Conservation (phyloP, 306 rosid species). For the Citrullus mucosospermus region DNA sequence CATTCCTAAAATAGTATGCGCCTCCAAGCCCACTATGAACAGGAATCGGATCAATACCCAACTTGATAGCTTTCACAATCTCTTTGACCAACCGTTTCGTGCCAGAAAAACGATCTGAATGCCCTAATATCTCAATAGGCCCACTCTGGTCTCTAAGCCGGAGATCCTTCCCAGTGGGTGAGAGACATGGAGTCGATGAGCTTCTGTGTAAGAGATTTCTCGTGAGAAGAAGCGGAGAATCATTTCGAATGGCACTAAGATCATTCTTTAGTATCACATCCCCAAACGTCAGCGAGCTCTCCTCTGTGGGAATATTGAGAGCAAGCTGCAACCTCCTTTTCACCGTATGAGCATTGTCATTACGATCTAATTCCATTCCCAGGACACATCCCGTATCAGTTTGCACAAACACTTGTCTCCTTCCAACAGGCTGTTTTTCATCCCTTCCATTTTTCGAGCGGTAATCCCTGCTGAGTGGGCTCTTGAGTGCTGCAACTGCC, state of each 20-base stretch:
- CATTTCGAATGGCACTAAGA: conserved; percentile 68
- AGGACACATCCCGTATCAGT: conserved; percentile 84
- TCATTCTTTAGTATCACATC: conserved; percentile 77
- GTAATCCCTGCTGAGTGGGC: conserved; percentile 48
- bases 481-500: conserved; percentile 66
- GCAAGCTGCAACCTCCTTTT: conserved; percentile 93
- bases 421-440: conserved; percentile 44
- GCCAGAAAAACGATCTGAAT: conserved; percentile 35
- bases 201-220: conserved; percentile 76
- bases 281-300: conserved; percentile 79
- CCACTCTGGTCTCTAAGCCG: conserved; percentile 79
- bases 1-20: conserved; percentile 77
- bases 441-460: conserved; percentile 35
- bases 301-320: conserved; percentile 71
- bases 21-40: conserved; percentile 91
- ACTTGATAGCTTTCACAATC: conserved; percentile 60
- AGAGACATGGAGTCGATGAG: conserved; percentile 94
- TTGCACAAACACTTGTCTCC: conserved; percentile 83
- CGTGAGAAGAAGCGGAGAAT: conserved; percentile 73
- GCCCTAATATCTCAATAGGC: conserved; percentile 79
- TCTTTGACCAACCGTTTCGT: conserved; percentile 45
- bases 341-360: conserved; percentile 89
- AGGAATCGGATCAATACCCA: conserved; percentile 80
- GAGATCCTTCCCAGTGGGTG: conserved; percentile 78
- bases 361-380: conserved; percentile 82